phyloP scores from a whole-genome alignment of 345 rosid genomes.

The Salix arbutifolia region DNA sequence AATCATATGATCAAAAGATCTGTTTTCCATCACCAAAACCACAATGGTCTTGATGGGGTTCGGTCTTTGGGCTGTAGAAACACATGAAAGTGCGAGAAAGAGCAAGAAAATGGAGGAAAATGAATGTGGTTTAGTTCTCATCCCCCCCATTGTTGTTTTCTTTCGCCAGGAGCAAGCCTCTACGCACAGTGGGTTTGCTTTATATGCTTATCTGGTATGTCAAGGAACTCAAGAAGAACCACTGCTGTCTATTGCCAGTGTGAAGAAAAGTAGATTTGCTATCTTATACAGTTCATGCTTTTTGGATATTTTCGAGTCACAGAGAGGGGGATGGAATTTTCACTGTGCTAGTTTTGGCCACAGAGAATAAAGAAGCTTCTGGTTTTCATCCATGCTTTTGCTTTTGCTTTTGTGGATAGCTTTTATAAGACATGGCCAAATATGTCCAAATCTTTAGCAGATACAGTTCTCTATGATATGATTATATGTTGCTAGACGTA shows the following conservation, averaged over 20 bases:
- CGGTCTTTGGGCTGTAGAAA: constrained; percentile 38
- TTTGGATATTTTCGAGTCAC: constrained; percentile 2
- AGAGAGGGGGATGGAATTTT: not conserved
- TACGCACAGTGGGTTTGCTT: not conserved
- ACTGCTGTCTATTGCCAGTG: not conserved
- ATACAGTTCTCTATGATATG: constrained; percentile 2
- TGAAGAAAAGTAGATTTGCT: constrained; percentile 4
- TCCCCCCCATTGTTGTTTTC: constrained; percentile 24
- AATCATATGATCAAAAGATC: constrained; percentile 87
- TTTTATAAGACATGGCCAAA: not conserved
- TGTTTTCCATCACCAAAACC: constrained; percentile 80
- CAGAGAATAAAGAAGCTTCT: constrained; percentile 19
- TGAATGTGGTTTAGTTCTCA: constrained; percentile 28
- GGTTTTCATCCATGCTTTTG: not conserved
- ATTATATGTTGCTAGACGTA: too few species aligned
- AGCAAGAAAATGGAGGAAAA: constrained; percentile 38
- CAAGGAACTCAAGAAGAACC: not conserved
- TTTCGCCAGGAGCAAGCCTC: not conserved
- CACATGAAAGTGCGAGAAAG: constrained; percentile 40
- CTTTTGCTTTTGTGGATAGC: not conserved
- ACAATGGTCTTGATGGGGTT: constrained; percentile 77
- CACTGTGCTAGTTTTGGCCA: not conserved
- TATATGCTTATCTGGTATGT: not conserved
- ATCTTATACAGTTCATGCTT: not conserved
- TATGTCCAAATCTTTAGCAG: not conserved